These are phyloP conservation scores for Pichia pseudocactophila DNA, from an alignment of 805 yeast genomes.

Conservation along the genomic window DNA sequence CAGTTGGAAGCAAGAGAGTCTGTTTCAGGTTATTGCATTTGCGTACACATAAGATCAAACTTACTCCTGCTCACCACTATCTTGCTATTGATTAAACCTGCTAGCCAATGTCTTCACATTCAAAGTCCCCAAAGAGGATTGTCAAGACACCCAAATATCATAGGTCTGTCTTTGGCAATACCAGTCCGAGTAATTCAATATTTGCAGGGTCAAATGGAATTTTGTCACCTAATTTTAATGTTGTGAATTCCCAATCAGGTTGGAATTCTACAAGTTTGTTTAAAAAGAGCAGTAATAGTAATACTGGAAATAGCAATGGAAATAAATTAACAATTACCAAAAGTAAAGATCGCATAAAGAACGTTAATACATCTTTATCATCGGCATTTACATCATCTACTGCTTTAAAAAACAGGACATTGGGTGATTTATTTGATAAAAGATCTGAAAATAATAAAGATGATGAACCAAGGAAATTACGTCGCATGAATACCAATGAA, in stretches of 20 bases:
- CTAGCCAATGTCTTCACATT: no score
- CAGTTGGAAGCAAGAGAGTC: no score
- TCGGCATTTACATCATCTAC: not conserved
- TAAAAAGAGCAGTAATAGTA: no score
- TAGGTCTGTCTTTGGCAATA: slow-evolving; percentile 25
- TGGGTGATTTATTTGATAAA: slow-evolving; percentile 10
- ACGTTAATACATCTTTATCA: not conserved
- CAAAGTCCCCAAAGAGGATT: slow-evolving; percentile 1
- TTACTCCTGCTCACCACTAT: no score
- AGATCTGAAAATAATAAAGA: slow-evolving; percentile 3
- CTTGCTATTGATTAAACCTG: no score
- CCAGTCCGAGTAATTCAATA: slow-evolving; percentile 26
- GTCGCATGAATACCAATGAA: slow-evolving; percentile 30
- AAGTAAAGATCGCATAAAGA: not conserved
- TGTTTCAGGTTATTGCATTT: no score
- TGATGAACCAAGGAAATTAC: slow-evolving; percentile 15
- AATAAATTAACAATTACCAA: not conserved
- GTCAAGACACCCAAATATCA: slow-evolving; percentile 13
- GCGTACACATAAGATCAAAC: no score
- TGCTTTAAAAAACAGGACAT: slow-evolving; percentile 3
- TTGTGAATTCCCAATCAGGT: slow-evolving; percentile 23
- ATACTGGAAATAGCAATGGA: no score
- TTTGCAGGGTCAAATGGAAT: slow-evolving; percentile 23
- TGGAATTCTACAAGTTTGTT: slow-evolving; percentile 16
- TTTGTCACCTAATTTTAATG: slow-evolving; percentile 29